Conservation (phyloP, 805 yeast genomes). For the Candida nemodendra region DNA sequence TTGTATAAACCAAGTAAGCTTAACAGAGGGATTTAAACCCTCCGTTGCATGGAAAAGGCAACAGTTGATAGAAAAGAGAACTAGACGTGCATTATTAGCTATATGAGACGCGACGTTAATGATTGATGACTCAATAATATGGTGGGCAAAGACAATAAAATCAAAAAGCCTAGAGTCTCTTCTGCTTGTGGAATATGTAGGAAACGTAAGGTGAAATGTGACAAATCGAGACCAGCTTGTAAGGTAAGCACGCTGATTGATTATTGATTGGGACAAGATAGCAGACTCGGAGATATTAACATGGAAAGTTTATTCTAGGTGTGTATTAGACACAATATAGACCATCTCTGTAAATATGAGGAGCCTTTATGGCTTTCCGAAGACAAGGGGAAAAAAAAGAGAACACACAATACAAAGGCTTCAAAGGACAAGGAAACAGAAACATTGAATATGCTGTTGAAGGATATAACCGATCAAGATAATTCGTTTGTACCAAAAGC, state of each 20-base stretch:
- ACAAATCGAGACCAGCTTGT: slow-evolving; percentile 39
- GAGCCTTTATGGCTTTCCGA: slow-evolving; percentile 25
- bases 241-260: too few species aligned
- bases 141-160: too few species aligned
- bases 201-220: slow-evolving; percentile 46
- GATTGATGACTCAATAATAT: too few species aligned
- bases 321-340: slow-evolving; percentile 26
- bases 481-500: not conserved
- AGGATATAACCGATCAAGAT: not conserved
- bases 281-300: too few species aligned
- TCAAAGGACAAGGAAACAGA: not conserved
- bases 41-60: too few species aligned
- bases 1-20: too few species aligned
- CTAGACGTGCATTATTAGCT: too few species aligned
- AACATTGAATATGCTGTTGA: not conserved
- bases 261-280: too few species aligned
- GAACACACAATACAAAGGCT: not conserved
- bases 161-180: slow-evolving; percentile 36
- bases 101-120: too few species aligned
- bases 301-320: too few species aligned
- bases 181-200: slow-evolving; percentile 46
- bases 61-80: too few species aligned
- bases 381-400: slow-evolving; percentile 6
- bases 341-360: slow-evolving; percentile 25
- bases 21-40: too few species aligned